These are phyloP conservation scores for Periconia sp. DNA, from an alignment of 2,329 filamentous ascomycete genomes.

Conservation along the genomic window DNA sequence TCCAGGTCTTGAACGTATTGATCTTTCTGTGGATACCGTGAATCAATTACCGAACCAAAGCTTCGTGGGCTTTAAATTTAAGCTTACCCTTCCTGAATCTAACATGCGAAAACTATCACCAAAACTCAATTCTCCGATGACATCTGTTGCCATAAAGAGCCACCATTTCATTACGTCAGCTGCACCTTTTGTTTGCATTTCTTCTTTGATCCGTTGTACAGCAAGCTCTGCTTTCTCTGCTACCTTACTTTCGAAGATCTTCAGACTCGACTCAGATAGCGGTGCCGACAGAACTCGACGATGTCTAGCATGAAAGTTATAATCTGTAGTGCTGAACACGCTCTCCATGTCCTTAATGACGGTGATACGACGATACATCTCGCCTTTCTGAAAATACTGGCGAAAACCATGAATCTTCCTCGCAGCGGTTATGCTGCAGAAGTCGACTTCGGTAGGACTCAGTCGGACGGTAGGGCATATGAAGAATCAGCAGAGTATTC, in stretches of 20 bases:
- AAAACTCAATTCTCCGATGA: conserved; percentile 61
- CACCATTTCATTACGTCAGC: conserved; percentile 62
- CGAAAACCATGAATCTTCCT: conserved; percentile 15
- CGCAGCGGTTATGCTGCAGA: conserved; percentile 9
- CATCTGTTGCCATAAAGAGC: conserved; percentile 61
- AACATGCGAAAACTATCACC: conserved; percentile 62
- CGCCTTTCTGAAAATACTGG: conserved; percentile 8
- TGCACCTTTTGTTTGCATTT: conserved; percentile 46
- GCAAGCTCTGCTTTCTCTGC: conserved; percentile 46
- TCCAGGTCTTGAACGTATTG: conserved; percentile 15
- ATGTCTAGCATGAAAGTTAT: conserved; percentile 6
- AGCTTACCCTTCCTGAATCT: conserved; percentile 55
- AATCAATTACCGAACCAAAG: not conserved
- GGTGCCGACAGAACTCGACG: conserved; percentile 12
- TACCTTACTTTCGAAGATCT: conserved; percentile 39
- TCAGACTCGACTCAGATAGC: conserved; percentile 13
- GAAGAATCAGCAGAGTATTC: not conserved
- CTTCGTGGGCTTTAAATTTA: no score
- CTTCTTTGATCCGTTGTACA: conserved; percentile 53
- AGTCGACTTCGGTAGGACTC: conserved; percentile 14
- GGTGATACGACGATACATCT: conserved; percentile 5
- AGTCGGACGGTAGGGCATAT: conserved; percentile 12
- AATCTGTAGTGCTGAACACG: conserved; percentile 7
- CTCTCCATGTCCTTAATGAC: not conserved
- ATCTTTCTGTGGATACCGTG: conserved; percentile 10